Base-by-base conservation (phyloP, 768 basidiomycete species). In the Collybiopsis luxurians region DNA sequence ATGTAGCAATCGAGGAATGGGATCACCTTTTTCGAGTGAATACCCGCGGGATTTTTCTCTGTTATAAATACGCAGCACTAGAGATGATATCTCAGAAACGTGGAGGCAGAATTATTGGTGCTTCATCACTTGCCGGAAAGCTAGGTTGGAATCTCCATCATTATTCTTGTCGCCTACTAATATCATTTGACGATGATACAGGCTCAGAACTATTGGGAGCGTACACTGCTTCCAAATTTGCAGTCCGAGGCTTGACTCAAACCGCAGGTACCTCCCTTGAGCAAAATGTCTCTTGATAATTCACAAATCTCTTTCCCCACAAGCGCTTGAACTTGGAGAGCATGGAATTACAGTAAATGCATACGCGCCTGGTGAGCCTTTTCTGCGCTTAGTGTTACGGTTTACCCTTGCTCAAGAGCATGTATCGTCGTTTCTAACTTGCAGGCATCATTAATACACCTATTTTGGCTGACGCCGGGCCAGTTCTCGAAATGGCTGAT, bases 11-110 rank as follows among this genome's bases (percentile, higher is more conserved):
- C 21, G 65, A 69, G 10, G 52, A 66, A 7, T 63, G 56, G 39
- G 69, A 72, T 36, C 40, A 49, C 4, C 6, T 65, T 0, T 56
- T 67, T 28, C 38, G 49, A 19, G 61, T 73, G 51, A 75, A 76
- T 43, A 61, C 62, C 0, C 62, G 66, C 2, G 70, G 70, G 2
- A 43, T 64, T 11, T 71, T 74, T 53, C 56, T 72, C 15, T 69
- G 70, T 55, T 76, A 73, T 63, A 72, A 72, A 53, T 64, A 70
- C 26, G 67, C 67, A 23, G 67, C 56, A 13, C 44, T 54, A 28
- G 50, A 74, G 47, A 69, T 76, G 70, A 62, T 76, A 48, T 57
- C 61, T 28, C 75, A 73, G 60, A 72, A 73, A 0, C 64, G 61
- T 1, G 71, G 73, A 1, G 72, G 75, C 1, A 57, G 73, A 4